phyloP scores from a whole-genome alignment of 192 early-diverging fungal genomes.

The Podochytrium sp. region DNA sequence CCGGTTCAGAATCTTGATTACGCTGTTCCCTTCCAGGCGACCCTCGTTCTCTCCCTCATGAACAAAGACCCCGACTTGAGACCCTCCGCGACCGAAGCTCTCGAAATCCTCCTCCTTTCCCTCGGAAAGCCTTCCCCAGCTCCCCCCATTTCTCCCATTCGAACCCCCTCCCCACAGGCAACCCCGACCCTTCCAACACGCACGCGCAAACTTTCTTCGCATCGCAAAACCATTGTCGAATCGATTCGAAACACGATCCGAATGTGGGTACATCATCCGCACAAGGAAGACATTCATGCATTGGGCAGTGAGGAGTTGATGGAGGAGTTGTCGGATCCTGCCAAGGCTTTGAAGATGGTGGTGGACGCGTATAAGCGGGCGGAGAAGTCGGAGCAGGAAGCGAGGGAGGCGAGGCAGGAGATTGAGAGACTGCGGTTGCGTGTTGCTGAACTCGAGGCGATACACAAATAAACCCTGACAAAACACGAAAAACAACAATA shows the following conservation, averaged over 20 bases:
- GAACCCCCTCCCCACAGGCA: background rate
- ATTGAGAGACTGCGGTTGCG: conserved; percentile 23
- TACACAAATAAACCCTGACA: background rate
- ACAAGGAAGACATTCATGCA: background rate
- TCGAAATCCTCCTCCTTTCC: conserved; percentile 42
- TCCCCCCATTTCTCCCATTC: too few species aligned
- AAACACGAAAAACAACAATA: background rate
- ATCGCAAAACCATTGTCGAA: background rate
- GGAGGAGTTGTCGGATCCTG: conserved; percentile 14
- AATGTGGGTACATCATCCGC: conserved; percentile 21
- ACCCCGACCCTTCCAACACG: background rate
- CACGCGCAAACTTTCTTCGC: conserved; percentile 27
- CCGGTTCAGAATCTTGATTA: background rate
- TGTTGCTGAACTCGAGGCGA: conserved; percentile 36
- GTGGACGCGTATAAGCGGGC: background rate
- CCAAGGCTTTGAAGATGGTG: background rate
- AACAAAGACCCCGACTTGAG: conserved; percentile 70
- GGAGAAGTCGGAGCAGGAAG: conserved; percentile 9
- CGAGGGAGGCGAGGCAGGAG: conserved; percentile 11
- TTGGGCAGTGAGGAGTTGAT: background rate
- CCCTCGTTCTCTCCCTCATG: conserved; percentile 85
- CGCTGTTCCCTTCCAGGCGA: conserved; percentile 50
- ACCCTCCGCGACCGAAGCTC: conserved; percentile 69
- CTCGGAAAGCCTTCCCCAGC: background rate
- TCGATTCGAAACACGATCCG: conserved; percentile 11